A percentile compares a stretch with the other conserved stretches of the same genome.
These are phyloP conservation scores for Corylus americana DNA, from an alignment of 306 rosid species.

Conservation along the genomic window DNA sequence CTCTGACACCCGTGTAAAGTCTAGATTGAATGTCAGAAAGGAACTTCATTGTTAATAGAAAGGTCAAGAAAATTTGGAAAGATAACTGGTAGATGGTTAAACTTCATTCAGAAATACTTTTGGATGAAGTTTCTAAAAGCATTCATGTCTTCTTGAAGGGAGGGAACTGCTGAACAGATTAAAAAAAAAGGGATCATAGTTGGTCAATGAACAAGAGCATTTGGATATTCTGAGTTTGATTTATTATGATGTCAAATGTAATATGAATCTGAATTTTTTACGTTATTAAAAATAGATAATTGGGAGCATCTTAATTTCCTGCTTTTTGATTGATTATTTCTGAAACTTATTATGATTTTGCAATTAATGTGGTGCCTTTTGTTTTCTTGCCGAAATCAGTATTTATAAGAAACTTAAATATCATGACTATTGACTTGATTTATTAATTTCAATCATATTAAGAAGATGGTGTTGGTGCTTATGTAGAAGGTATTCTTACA, in stretches of 20 bases:
- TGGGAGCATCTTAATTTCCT: not conserved
- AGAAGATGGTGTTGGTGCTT: not conserved
- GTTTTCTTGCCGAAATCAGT: not conserved
- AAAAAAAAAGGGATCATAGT: not conserved
- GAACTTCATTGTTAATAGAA: not conserved
- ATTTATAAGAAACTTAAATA: not conserved
- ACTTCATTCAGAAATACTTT: not conserved
- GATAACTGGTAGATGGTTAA: not conserved
- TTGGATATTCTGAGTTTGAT: not conserved
- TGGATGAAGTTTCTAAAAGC: not conserved
- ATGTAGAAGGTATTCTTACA: not conserved
- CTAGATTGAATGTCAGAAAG: not conserved
- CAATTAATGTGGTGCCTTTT: not conserved
- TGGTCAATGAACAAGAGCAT: not conserved
- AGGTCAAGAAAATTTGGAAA: not conserved
- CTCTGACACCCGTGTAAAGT: not conserved
- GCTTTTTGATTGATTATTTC: not conserved
- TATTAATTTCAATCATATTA: not conserved
- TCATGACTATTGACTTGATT: not conserved
- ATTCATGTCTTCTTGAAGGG: not conserved
- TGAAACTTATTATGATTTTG: not conserved
- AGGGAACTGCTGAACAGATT: not conserved
- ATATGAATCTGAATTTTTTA: not conserved
- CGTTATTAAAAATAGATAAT: too few species aligned
- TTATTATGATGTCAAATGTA: not conserved